Conservation (phyloP, 306 rosid genomes). For the Rosa multiflora region DNA sequence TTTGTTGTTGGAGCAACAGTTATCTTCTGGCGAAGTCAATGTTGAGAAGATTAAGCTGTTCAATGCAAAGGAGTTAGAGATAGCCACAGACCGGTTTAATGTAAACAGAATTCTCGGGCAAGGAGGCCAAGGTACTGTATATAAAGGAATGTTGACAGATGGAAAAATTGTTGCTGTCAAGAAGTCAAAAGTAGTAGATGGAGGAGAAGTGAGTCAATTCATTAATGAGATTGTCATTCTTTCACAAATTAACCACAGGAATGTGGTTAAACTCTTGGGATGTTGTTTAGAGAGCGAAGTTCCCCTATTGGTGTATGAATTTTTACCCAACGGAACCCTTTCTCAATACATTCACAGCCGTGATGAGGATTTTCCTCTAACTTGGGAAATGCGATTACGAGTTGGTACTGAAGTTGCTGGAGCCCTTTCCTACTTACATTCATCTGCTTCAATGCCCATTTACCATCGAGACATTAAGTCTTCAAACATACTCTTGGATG, state of each 20-base stretch:
- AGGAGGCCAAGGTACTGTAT: conserved; percentile 1
- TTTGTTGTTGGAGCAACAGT: background rate
- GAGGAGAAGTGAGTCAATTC: background rate
- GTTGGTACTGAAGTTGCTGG: background rate
- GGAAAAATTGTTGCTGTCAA: conserved; percentile 24
- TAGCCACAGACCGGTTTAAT: conserved; percentile 7
- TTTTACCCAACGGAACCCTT: background rate
- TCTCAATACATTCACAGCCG: background rate
- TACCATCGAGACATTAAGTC: conserved; percentile 24
- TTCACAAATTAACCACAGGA: background rate
- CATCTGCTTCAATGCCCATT: conserved; percentile 11
- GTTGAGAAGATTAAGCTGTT: background rate
- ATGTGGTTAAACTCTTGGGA: background rate
- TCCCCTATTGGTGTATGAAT: background rate
- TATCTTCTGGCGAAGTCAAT: background rate
- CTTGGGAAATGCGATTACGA: background rate
- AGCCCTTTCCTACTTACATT: conserved; percentile 6
- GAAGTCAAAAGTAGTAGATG: conserved; percentile 6
- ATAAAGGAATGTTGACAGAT: background rate
- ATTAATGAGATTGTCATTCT: background rate
- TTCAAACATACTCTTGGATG: conserved; percentile 24
- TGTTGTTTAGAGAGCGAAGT: conserved; percentile 6
- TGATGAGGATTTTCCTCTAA: background rate
- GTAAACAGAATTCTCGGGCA: background rate
- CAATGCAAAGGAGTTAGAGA: background rate